Evolutionary conservation across 345 rosid genomes (phyloP), one percentile per base, ranked within the genome.

Genomic region (Gossypium thurberi): DNA sequence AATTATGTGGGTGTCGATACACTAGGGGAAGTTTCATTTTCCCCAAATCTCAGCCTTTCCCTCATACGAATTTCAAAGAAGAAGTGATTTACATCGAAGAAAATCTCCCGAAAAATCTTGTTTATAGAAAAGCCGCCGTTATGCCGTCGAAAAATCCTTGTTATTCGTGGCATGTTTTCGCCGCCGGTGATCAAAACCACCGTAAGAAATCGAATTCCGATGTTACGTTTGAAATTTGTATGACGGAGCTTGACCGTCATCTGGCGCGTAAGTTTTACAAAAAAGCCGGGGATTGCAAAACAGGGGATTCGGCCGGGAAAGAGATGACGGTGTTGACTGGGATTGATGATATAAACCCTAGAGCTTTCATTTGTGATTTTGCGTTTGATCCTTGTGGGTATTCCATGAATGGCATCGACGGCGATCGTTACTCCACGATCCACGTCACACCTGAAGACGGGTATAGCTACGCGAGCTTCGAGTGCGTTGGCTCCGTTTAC

Each of bases 401-500:
- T 82, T 95, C 99, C n/a, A 95, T 93, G 99, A 95, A 95, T n/a
- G 96, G 97, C 64, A 84, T 95, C 52, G 91, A 89, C 65, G 85
- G 88, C 0, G 91, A 91, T n/a, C 88, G 96, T 20, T 95, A 95
- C 90, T 95, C 99, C 0, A 95, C 99, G 3, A 93, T 95, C 37
- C 99, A 95, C 71, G 99, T 95, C 23, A 95, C 99, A 0, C 99
- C 99, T 0, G 99, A 95, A 78, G 98, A 88, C 55, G 99, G 99
- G 5, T 93, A 83, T 66, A 95, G 98, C 85, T 95, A 95, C 65
- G 99, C 97, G 0, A 95, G 99, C 79, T 95, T 83, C 71, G 99
- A 95, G 85, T 88, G 91, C 58, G 81, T 89, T 2, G 94, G 97
- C 21, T 89, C 94, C 68, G 61, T 84, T 0, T 81, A 83, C 79